Percentiles rank a stretch among this genome's conserved stretches.
Evolutionary conservation across 31 red algal genomes (phyloP).

Genomic region (Odonthalia washingtoniensis): DNA sequence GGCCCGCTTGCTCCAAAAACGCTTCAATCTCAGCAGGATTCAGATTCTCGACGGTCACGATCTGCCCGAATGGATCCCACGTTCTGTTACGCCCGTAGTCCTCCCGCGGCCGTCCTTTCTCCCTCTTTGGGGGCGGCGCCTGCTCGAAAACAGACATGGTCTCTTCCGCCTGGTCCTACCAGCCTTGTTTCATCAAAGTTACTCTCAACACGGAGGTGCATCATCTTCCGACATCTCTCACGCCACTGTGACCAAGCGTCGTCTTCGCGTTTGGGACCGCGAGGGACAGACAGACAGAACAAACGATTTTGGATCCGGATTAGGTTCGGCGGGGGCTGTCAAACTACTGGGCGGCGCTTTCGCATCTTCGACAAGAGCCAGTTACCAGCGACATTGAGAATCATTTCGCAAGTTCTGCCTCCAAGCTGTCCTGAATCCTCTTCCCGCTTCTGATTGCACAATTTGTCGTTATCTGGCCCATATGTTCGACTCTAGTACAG

Average conservation of each 20-base stretch:
- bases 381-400: slow-evolving; percentile 41
- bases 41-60: neutral
- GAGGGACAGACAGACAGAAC: slow-evolving; percentile 5
- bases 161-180: neutral
- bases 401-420: slow-evolving; percentile 13
- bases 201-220: neutral
- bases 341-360: too few relatives aligned
- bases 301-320: too few relatives aligned
- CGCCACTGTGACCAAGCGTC: slow-evolving; percentile 13
- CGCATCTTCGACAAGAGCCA: too few relatives aligned
- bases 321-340: too few relatives aligned
- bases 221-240: too few relatives aligned
- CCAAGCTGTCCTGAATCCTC: neutral
- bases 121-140: neutral
- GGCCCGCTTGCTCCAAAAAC: neutral
- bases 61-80: slow-evolving; percentile 9
- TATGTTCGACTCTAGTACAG: slow-evolving; percentile 26
- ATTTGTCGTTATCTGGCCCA: slow-evolving; percentile 6
- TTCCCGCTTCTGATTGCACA: slow-evolving; percentile 20
- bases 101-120: slow-evolving; percentile 5
- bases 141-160: neutral
- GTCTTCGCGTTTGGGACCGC: neutral
- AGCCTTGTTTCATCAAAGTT: neutral
- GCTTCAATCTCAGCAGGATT: neutral
- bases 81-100: neutral